Evolutionary conservation across 2,329 filamentous ascomycete species (phyloP).

Genomic region (Colletotrichum sp.): DNA sequence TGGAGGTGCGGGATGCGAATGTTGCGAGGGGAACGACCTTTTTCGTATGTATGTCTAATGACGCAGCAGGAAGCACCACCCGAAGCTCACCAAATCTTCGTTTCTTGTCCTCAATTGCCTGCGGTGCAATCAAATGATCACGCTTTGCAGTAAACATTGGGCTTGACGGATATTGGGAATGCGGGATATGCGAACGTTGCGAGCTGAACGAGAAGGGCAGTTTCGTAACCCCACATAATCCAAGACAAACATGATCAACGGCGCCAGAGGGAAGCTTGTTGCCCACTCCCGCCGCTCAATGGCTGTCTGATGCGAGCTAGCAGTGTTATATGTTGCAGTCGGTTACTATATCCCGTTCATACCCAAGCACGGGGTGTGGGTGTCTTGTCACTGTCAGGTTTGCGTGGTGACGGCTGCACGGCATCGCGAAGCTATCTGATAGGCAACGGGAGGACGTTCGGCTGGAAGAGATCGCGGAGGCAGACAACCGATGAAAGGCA

Average conservation of each 20-base stretch:
- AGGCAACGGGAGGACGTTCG: neutral
- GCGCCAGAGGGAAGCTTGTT: neutral
- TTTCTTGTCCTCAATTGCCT: no score
- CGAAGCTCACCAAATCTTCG: no score
- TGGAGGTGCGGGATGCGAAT: neutral
- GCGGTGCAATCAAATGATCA: neutral
- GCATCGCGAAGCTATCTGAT: neutral
- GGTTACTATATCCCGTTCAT: neutral
- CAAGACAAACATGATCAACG: neutral
- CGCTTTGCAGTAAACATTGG: neutral
- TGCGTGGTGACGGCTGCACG: neutral
- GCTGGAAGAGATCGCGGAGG: neutral
- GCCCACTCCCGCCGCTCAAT: neutral
- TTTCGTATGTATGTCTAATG: neutral
- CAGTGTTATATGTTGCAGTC: neutral
- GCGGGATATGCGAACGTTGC: neutral
- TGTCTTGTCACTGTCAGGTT: neutral
- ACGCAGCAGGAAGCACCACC: no score
- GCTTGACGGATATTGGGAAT: neutral
- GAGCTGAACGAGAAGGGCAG: neutral
- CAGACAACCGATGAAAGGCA: neutral
- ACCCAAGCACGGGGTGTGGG: neutral
- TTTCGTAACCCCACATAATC: neutral
- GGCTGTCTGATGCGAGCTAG: neutral
- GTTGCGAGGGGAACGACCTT: neutral